phyloP scores from a whole-genome alignment of 2,329 filamentous ascomycete genomes.

The Lasiodiplodia hormozganensis region DNA sequence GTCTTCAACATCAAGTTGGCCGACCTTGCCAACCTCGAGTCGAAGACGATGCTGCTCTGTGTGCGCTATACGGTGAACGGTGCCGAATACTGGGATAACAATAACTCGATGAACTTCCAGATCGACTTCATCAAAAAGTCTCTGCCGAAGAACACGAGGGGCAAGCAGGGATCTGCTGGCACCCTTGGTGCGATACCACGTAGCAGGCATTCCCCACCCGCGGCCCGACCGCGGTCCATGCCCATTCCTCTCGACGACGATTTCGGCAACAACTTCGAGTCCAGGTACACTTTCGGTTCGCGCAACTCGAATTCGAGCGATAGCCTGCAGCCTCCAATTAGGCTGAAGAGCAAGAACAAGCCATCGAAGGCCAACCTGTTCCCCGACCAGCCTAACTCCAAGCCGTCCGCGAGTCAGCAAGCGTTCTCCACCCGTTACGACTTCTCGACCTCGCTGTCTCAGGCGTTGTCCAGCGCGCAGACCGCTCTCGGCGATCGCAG shows the following conservation, averaged over 20 bases:
- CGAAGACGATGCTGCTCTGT: constrained; percentile 92
- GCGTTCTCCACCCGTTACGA: constrained; percentile 94
- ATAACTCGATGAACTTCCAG: constrained; percentile 85
- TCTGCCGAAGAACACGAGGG: constrained; percentile 59
- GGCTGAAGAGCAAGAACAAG: constrained; percentile 74
- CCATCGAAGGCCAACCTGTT: constrained; percentile 63
- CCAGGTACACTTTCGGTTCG: constrained; percentile 53
- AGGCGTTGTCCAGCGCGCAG: constrained; percentile 79
- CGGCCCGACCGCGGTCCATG: constrained; percentile 56
- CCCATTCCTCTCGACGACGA: constrained; percentile 70
- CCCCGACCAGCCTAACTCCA: constrained; percentile 54
- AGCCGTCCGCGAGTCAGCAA: constrained; percentile 59
- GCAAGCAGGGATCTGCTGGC: constrained; percentile 47
- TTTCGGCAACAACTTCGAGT: constrained; percentile 65
- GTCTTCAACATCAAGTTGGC: constrained; percentile 92
- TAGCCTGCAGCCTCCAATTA: constrained; percentile 63
- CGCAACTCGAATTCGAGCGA: constrained; percentile 62
- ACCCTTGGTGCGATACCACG: constrained; percentile 60
- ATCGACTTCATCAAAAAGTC: constrained; percentile 88
- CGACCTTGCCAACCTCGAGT: constrained; percentile 88
- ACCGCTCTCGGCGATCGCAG: constrained; percentile 66
- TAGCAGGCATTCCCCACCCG: constrained; percentile 56
- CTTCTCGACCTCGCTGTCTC: constrained; percentile 88
- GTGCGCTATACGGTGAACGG: constrained; percentile 85
- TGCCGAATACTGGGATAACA: constrained; percentile 95